Base-by-base conservation (phyloP, 2,329 filamentous ascomycete species). In the Trichoderma afroharzianum region DNA sequence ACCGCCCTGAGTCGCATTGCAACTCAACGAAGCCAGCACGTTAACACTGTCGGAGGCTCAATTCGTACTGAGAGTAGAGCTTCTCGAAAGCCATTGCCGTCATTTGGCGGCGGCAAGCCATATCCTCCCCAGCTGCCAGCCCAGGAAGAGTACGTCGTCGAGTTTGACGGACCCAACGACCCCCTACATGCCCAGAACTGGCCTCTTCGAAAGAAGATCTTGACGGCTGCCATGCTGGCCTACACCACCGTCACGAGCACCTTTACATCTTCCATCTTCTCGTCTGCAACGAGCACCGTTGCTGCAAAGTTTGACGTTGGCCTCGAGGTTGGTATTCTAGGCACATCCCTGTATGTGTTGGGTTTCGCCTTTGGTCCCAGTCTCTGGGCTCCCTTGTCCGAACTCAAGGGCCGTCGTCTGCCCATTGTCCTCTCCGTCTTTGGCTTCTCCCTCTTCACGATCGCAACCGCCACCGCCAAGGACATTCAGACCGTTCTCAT, bases 111-210 rank as follows among this genome's bases (percentile, higher is more conserved):
- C 69, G 92, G 91, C n/a, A 95, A 94, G 81, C 85, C 90, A 0
- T 93, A 89, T 76, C 93, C 93, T 3, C 92, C 92, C 4, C 85
- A 83, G 0, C 79, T 95, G 55, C 92, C 92, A 2, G 88, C 90
- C 15, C 85, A 87, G 75, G 92, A 95, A 76, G 89, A 93, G 74
- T 95, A 95, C 77, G 92, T 94, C 0, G 92, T 95, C 57, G 92
- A 94, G 80, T 97, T 97, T 78, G 91, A 95, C 75, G 94, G 94
- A 0, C 91, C 90, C 1, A 87, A 94, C 74, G 94, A 97, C 77
- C 94, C 94, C 3, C 78, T 95, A 72, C 94, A 97, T 80, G 92
- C 93, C 1, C 92, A 95, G 82, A 97, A 97, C 79, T 97, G 94
- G 94, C 87, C 92, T 0, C 78, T 92, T 68, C 88, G 83, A 78